Percentiles rank a stretch among this genome's conserved stretches.
phyloP scores from a whole-genome alignment of 306 rosid species.

The Acacia crassicarpa region DNA sequence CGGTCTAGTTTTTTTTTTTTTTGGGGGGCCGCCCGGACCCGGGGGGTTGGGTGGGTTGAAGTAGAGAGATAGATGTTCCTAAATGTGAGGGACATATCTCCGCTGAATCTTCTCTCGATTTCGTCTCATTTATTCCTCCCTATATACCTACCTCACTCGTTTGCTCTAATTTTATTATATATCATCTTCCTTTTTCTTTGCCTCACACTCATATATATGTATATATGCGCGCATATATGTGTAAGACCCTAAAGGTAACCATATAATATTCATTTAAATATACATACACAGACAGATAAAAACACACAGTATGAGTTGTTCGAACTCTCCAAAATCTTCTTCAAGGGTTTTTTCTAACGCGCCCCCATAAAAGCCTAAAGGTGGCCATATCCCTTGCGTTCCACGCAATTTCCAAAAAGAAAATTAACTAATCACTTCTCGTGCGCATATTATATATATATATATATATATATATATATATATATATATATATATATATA shows the following conservation, averaged over 20 bases:
- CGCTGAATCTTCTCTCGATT: constrained; percentile 66
- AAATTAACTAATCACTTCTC: background rate
- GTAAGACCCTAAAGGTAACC: background rate
- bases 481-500: background rate
- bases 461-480: background rate
- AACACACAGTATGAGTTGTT: background rate
- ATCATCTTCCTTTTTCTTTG: background rate
- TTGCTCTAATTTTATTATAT: background rate
- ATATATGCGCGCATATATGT: too few relatives aligned
- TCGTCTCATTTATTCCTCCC: constrained; percentile 41
- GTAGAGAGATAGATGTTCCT: background rate
- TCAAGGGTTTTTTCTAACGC: background rate
- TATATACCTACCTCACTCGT: background rate
- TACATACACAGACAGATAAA: background rate
- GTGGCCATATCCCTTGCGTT: background rate
- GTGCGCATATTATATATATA: background rate
- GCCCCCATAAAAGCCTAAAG: background rate
- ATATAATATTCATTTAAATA: background rate
- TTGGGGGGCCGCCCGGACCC: too few relatives aligned
- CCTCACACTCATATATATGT: too few relatives aligned
- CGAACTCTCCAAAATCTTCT: background rate
- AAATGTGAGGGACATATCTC: constrained; percentile 43
- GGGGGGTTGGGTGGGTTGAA: background rate
- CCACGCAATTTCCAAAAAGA: background rate
- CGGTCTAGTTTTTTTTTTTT: too few relatives aligned